Percentiles rank a stretch among this genome's conserved stretches.
Conservation (phyloP, 2,329 filamentous ascomycete genomes). For the Dryadomyces quercus-mongolicae region DNA sequence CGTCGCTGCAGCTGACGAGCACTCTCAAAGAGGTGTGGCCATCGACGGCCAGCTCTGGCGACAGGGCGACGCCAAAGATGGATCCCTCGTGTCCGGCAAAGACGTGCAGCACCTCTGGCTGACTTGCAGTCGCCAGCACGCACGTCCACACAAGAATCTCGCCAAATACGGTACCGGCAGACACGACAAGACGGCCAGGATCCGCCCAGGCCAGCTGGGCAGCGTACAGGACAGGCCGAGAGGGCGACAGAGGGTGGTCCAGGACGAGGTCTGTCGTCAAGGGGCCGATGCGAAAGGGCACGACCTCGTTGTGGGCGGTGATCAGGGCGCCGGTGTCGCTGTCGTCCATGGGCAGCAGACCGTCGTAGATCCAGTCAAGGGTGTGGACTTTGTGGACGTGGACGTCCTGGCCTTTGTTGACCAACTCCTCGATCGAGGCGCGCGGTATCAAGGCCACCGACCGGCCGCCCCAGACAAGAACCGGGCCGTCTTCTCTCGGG, state of each 20-base stretch:
- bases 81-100: conserved; percentile 75
- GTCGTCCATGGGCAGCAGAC: conserved; percentile 33
- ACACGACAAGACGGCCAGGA: background rate
- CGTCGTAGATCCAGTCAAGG: conserved; percentile 67
- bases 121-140: conserved; percentile 18
- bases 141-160: conserved; percentile 87
- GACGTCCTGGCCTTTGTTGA: conserved; percentile 23
- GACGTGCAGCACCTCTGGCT: conserved; percentile 33
- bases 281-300: conserved; percentile 28
- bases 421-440: conserved; percentile 22
- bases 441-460: conserved; percentile 33
- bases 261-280: conserved; percentile 25
- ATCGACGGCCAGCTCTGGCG: conserved; percentile 32
- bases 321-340: conserved; percentile 43
- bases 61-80: conserved; percentile 81
- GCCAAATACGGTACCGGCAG: conserved; percentile 73
- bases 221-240: conserved; percentile 79
- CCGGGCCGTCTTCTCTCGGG: conserved; percentile 11
- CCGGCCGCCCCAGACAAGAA: conserved; percentile 61
- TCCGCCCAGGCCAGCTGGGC: conserved; percentile 56
- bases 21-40: conserved; percentile 27
- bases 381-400: conserved; percentile 24
- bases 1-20: conserved; percentile 90
- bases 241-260: conserved; percentile 42
- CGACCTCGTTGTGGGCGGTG: conserved; percentile 78